Conservation (phyloP, 2,329 filamentous ascomycete species). For the Tolypocladium capitatum region DNA sequence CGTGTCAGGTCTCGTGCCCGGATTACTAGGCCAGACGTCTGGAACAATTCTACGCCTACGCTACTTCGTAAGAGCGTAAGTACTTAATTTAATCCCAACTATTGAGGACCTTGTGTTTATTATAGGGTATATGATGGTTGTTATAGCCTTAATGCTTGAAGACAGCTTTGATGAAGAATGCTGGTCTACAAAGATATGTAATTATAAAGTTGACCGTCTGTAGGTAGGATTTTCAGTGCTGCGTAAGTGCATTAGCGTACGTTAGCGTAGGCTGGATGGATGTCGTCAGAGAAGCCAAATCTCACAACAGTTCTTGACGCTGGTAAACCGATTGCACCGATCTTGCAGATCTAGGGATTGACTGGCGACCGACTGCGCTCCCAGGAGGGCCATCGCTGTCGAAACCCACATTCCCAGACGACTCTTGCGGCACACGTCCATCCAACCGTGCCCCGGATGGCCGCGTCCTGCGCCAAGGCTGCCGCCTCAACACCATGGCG, state of each 20-base stretch:
- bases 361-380: background rate
- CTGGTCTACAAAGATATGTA: no score
- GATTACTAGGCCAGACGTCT: background rate
- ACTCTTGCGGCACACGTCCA: background rate
- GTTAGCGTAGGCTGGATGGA: no score
- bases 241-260: no score
- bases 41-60: background rate
- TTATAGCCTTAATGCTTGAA: no score
- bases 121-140: no score
- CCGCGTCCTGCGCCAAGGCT: constrained; percentile 7
- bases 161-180: no score
- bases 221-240: no score
- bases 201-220: no score
- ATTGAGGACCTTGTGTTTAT: no score
- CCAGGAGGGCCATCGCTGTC: background rate
- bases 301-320: background rate
- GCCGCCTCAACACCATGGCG: constrained; percentile 8
- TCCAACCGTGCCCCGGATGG: constrained; percentile 4
- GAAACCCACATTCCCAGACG: background rate
- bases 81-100: no score
- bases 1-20: background rate
- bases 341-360: background rate
- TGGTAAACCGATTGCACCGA: background rate
- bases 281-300: no score
- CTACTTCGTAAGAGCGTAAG: no score